A percentile compares a stretch with the other conserved stretches of the same genome.
phyloP scores from a whole-genome alignment of 257 asterid genomes.

The Fraxinus americana region DNA sequence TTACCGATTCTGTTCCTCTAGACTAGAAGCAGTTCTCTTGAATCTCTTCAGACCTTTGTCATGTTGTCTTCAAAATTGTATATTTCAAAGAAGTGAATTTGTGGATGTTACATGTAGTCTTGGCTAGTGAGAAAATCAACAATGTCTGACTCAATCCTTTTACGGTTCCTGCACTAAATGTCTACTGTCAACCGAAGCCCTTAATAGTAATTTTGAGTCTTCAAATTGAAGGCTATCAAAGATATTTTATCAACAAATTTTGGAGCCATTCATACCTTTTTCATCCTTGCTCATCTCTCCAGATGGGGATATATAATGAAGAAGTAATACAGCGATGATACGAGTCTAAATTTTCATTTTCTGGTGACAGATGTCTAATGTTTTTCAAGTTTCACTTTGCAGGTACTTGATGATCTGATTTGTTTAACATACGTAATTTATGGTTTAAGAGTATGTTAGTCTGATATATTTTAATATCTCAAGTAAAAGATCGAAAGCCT shows the following conservation, averaged over 20 bases:
- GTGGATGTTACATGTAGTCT: not conserved
- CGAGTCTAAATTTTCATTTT: constrained; percentile 5
- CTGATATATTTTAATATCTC: not conserved
- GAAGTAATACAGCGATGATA: constrained; percentile 8
- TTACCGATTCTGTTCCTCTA: constrained; percentile 18
- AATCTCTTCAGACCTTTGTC: not conserved
- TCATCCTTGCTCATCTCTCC: not conserved
- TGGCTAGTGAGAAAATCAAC: not conserved
- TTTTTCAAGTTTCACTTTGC: not conserved
- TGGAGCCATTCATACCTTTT: not conserved
- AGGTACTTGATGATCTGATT: constrained; percentile 12
- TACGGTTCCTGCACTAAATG: not conserved
- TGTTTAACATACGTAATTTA: not conserved
- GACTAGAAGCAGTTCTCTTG: not conserved
- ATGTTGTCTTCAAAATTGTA: not conserved
- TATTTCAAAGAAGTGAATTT: not conserved
- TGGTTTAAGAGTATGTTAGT: not conserved
- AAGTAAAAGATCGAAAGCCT: not conserved
- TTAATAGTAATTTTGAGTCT: too few relatives aligned
- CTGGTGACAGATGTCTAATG: not conserved
- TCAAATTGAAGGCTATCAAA: too few relatives aligned
- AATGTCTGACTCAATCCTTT: not conserved
- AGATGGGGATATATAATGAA: not conserved
- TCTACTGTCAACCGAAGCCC: too few relatives aligned
- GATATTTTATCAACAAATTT: too few relatives aligned